These are phyloP conservation scores for Monilinia laxa DNA, from an alignment of 2,329 filamentous ascomycete genomes.

Conservation along the genomic window DNA sequence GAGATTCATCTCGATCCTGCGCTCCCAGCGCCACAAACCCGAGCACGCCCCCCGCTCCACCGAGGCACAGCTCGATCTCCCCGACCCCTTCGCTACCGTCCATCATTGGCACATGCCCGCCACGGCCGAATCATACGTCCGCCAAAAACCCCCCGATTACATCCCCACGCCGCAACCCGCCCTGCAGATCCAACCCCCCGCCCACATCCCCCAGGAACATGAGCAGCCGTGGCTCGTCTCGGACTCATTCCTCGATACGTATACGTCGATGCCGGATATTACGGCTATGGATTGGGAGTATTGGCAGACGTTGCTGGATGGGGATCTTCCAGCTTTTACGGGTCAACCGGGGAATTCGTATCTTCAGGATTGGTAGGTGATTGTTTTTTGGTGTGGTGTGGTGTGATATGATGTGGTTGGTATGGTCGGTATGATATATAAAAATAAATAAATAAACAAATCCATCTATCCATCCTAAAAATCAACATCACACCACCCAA, in stretches of 20 bases:
- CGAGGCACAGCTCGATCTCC: not conserved
- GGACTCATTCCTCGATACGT: conserved; percentile 26
- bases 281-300: conserved; percentile 38
- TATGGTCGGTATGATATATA: too few relatives aligned
- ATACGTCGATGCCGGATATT: conserved; percentile 30
- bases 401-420: too few relatives aligned
- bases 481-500: too few relatives aligned
- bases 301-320: conserved; percentile 39
- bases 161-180: conserved; percentile 13
- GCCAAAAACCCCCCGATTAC: conserved; percentile 18
- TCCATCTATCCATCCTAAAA: too few relatives aligned
- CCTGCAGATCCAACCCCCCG: not conserved
- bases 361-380: not conserved
- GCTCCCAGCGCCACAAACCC: conserved; percentile 30
- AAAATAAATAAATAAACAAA: too few relatives aligned
- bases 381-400: too few relatives aligned
- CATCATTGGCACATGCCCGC: conserved; percentile 9
- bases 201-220: not conserved
- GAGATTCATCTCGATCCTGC: conserved; percentile 25
- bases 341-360: not conserved
- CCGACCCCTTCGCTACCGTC: conserved; percentile 3
- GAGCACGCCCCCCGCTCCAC: not conserved
- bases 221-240: conserved; percentile 16
- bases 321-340: conserved; percentile 32
- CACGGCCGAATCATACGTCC: conserved; percentile 14